Conservation (phyloP, 495 filamentous ascomycete species). For the Cercophora newfieldiana region DNA sequence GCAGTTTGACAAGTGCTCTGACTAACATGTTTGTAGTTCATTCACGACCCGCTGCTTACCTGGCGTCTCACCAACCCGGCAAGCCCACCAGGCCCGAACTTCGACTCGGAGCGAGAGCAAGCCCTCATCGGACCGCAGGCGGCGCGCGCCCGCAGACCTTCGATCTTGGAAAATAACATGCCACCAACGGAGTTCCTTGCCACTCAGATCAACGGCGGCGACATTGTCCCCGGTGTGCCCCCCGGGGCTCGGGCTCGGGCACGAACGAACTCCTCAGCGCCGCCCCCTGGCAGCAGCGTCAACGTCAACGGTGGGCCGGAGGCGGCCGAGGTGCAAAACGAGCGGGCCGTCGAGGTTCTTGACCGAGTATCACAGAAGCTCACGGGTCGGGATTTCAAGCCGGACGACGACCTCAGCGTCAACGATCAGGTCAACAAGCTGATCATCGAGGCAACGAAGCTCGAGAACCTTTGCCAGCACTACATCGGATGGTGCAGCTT, state of each 20-base stretch:
- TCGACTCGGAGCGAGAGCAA: slow-evolving; percentile 70
- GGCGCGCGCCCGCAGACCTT: slow-evolving; percentile 57
- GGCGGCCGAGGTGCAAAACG: slow-evolving; percentile 81
- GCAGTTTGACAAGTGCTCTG: background rate
- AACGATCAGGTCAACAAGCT: slow-evolving; percentile 90
- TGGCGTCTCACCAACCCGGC: slow-evolving; percentile 91
- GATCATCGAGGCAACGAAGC: slow-evolving; percentile 88
- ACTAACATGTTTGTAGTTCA: slow-evolving; percentile 63
- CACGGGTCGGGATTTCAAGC: slow-evolving; percentile 69
- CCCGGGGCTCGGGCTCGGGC: slow-evolving; percentile 50
- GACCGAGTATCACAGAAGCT: slow-evolving; percentile 92
- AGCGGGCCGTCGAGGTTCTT: slow-evolving; percentile 86
- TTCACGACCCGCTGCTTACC: slow-evolving; percentile 95
- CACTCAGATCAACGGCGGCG: slow-evolving; percentile 41
- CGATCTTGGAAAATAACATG: slow-evolving; percentile 67
- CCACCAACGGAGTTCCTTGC: slow-evolving; percentile 51
- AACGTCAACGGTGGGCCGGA: slow-evolving; percentile 43
- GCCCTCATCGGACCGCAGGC: slow-evolving; percentile 45
- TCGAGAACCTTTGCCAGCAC: slow-evolving; percentile 98
- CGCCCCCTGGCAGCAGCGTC: slow-evolving; percentile 33
- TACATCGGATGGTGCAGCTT: slow-evolving; percentile 98
- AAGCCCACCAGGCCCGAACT: slow-evolving; percentile 72
- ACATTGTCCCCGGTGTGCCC: slow-evolving; percentile 43
- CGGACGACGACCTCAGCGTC: slow-evolving; percentile 77
- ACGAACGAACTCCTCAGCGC: slow-evolving; percentile 53